Evolutionary conservation across 345 rosid species (phyloP).

Genomic region (Euphorbia lathyris): DNA sequence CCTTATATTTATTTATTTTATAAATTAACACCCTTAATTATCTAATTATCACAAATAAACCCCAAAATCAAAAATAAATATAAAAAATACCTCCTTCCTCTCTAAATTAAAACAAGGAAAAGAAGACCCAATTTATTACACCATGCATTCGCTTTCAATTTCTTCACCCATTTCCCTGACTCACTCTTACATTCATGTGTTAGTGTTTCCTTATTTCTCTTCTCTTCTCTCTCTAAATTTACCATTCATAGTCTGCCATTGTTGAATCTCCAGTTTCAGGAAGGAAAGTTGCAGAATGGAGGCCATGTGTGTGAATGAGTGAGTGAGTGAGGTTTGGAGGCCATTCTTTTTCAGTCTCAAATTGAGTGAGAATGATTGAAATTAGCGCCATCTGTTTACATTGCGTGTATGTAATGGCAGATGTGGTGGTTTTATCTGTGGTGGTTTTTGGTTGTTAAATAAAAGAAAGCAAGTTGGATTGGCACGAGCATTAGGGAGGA

Average conservation of each 20-base stretch:
- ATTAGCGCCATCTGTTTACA: neutral
- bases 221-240: constrained; percentile 17
- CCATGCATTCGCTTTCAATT: too few species aligned
- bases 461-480: too few species aligned
- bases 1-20: too few species aligned
- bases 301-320: neutral
- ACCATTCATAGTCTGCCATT: neutral
- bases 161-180: constrained; percentile 27
- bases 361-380: neutral
- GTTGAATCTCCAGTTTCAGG: neutral
- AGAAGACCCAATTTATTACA: constrained; percentile 6
- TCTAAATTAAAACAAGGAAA: too few species aligned
- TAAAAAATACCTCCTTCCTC: too few species aligned
- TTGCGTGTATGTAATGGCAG: neutral
- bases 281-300: too few species aligned
- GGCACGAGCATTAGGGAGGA: too few species aligned
- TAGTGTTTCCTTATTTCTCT: neutral
- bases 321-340: neutral
- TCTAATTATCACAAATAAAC: too few species aligned
- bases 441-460: too few species aligned
- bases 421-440: too few species aligned
- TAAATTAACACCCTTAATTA: too few species aligned
- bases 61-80: too few species aligned
- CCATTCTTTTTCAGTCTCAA: neutral
- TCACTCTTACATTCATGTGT: neutral